A percentile compares a stretch with the other conserved stretches of the same genome.
These are phyloP conservation scores for Zizania palustris DNA, from an alignment of 202 grass and related monocot species.

Conservation along the genomic window DNA sequence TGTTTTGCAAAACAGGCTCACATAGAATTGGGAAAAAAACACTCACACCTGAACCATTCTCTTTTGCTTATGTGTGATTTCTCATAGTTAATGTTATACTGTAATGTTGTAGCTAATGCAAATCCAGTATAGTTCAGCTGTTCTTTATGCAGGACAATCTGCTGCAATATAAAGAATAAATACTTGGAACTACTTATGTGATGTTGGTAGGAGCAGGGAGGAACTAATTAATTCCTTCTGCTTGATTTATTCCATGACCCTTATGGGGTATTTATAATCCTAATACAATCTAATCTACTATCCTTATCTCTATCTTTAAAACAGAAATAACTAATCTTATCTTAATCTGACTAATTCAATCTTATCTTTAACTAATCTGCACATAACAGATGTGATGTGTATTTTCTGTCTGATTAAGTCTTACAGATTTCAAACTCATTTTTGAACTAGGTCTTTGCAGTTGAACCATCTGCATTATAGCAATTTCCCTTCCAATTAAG, in stretches of 20 bases:
- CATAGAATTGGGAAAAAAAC: too few relatives aligned
- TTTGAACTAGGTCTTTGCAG: constrained; percentile 2
- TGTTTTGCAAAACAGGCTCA: neutral
- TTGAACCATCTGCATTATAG: constrained; percentile 14
- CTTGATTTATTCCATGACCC: too few relatives aligned
- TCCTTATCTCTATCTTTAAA: too few relatives aligned
- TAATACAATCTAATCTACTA: too few relatives aligned
- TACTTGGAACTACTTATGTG: neutral
- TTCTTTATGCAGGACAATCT: constrained; percentile 16
- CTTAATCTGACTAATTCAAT: too few relatives aligned
- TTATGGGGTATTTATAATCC: too few relatives aligned
- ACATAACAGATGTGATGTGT: too few relatives aligned
- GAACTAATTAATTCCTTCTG: too few relatives aligned
- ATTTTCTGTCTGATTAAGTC: neutral
- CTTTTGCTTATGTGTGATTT: neutral
- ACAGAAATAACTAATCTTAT: too few relatives aligned
- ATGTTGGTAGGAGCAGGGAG: too few relatives aligned
- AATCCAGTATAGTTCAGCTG: neutral
- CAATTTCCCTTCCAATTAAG: constrained; percentile 38
- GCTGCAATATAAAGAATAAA: neutral
- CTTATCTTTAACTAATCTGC: too few relatives aligned
- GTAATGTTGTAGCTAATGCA: neutral
- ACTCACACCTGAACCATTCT: neutral
- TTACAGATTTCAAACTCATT: constrained; percentile 10
- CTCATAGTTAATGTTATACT: neutral